Evolutionary conservation across 2,329 filamentous ascomycete genomes (phyloP), one percentile per base, ranked within the genome.

Genomic region (Aspergillus brunneoviolaceus): DNA sequence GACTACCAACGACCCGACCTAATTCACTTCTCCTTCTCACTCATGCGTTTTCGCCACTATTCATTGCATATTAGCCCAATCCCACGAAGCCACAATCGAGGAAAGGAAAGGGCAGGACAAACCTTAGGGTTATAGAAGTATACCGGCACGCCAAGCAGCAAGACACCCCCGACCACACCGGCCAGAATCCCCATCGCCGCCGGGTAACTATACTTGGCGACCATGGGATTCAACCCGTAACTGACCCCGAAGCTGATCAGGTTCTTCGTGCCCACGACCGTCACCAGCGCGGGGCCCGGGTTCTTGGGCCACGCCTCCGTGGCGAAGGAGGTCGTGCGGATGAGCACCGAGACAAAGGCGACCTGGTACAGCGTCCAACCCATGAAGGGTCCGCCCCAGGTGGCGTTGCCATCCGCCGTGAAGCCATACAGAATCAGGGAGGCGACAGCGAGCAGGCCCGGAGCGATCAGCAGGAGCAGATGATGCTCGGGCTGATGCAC

Each of bases 401-500:
- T 65, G 14, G 65, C 49, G 42, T 63, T 51, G 51, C 62, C 45
- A 55, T 65, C 57, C 1, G 73, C 73, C 0, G 73, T 74, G 48
- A 70, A 65, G 1, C 70, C 72, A 55, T 75, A 74, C 5, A 77
- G 61, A 0, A 74, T 39, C 5, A 76, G 63, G 6, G 70, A 69
- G 5, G 71, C 63, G 0, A 72, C 63, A 0, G 64, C 69, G 2
- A 77, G 62, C 14, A 76, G 63, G 3, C 70, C 69, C 1, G 74
- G 73, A 12, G 72, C 54, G 1, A 75, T 67, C 5, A 77, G 65
- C 3, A 71, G 66, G 10, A 76, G 60, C 1, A 78, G 66, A 2
- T 71, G 68, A 55, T 77, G 70, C 57, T 78, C 75, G 0, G 76
- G 76, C 1, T 65, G 60, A 53, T 76, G 72, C 2, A 75, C 60